These are phyloP conservation scores for Micractinium conductrix DNA, from an alignment of 139 green algal species.

Conservation along the genomic window DNA sequence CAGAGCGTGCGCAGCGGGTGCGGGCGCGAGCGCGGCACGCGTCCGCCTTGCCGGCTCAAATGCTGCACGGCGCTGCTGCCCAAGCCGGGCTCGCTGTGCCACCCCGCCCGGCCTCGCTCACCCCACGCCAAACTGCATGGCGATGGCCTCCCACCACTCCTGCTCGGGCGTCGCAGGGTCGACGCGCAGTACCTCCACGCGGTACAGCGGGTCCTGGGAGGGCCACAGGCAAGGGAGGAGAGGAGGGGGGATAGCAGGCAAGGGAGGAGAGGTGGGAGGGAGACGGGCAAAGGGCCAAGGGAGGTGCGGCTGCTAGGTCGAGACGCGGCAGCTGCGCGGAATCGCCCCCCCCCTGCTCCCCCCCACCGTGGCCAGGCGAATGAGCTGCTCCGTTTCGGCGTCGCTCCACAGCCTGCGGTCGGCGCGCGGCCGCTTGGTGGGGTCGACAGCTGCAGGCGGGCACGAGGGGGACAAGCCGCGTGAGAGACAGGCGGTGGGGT, in stretches of 20 bases:
- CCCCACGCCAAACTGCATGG: conserved; percentile 5
- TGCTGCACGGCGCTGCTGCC: not conserved
- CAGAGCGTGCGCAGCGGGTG: too few species aligned
- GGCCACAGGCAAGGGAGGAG: not conserved
- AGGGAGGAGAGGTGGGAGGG: too few species aligned
- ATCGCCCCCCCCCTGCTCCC: too few species aligned
- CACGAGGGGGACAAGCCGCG: too few species aligned
- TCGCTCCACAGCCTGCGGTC: conserved; percentile 47
- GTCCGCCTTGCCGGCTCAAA: not conserved
- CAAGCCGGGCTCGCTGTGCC: too few species aligned
- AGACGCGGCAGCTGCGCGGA: too few species aligned
- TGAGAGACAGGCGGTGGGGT: too few species aligned
- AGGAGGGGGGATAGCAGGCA: too few species aligned
- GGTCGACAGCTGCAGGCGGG: conserved; percentile 11
- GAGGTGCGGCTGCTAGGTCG: too few species aligned
- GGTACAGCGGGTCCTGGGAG: not conserved
- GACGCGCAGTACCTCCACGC: not conserved
- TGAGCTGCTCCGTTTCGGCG: conserved; percentile 36
- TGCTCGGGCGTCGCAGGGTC: not conserved
- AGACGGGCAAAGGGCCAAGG: too few species aligned
- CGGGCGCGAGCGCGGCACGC: not conserved
- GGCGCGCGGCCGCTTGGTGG: conserved; percentile 25
- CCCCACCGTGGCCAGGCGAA: conserved; percentile 8
- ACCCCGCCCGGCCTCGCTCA: not conserved
- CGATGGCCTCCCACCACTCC: conserved; percentile 14